phyloP scores from a whole-genome alignment of 2,329 filamentous ascomycete species.

The Cryphonectria japonica region DNA sequence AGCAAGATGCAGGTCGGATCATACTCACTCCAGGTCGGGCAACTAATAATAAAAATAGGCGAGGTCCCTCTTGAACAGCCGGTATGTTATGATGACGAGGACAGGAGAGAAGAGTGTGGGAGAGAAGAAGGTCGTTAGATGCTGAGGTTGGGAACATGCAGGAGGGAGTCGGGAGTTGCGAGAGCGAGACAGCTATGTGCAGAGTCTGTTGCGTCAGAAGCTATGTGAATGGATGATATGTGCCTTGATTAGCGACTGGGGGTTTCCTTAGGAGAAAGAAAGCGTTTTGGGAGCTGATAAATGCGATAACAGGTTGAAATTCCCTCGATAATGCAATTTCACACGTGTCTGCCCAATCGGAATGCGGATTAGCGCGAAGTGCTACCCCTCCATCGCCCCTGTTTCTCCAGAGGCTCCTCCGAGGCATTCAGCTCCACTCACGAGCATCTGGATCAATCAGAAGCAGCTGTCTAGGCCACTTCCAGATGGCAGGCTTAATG shows the following conservation, averaged over 20 bases:
- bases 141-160: neutral
- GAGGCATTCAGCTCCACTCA: neutral
- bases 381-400: neutral
- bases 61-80: neutral
- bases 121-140: neutral
- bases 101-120: neutral
- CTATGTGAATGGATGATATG: constrained; percentile 21
- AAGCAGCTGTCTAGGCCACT: neutral
- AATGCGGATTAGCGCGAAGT: neutral
- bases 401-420: constrained; percentile 6
- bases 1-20: neutral
- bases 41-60: neutral
- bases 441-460: neutral
- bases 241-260: constrained; percentile 15
- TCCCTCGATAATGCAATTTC: constrained; percentile 12
- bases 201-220: constrained; percentile 30
- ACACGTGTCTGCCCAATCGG: neutral
- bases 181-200: constrained; percentile 21
- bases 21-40: neutral
- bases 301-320: constrained; percentile 5
- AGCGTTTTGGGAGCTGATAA: constrained; percentile 9
- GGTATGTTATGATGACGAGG: neutral
- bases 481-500: neutral
- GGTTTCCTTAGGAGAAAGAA: neutral
- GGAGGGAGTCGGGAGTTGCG: constrained; percentile 1